Conservation (phyloP, 2,329 filamentous ascomycete species). For the Cladosporium sp. region DNA sequence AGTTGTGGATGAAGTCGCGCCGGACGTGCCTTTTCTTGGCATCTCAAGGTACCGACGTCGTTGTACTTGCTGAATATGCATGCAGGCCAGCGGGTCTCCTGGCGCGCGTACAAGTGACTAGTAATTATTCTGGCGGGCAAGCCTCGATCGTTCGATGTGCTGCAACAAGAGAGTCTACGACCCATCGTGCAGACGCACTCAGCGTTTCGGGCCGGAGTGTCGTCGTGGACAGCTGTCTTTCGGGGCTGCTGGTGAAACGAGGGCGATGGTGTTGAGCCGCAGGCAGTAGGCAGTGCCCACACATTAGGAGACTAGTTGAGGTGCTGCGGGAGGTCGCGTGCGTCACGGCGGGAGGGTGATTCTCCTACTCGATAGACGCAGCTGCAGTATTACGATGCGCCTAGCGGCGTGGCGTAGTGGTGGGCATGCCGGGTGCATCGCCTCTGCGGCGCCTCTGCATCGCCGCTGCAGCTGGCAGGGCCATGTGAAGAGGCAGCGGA, state of each 20-base stretch:
- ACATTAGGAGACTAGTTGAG: neutral
- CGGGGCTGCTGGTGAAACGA: neutral
- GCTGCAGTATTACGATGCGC: neutral
- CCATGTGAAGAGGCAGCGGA: neutral
- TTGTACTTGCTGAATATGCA: neutral
- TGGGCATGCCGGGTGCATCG: neutral
- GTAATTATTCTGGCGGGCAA: neutral
- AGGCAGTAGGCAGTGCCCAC: neutral
- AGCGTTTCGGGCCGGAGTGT: neutral
- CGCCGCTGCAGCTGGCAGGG: constrained; percentile 1
- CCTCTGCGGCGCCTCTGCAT: constrained; percentile 1
- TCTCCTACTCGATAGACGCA: neutral
- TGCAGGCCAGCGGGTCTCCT: constrained; percentile 5
- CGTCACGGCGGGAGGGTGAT: neutral
- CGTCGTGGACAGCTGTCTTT: neutral
- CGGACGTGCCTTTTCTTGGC: constrained; percentile 3
- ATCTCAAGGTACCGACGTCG: neutral
- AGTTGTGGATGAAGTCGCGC: neutral
- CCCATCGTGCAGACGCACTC: neutral
- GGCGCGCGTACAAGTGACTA: constrained; percentile 8
- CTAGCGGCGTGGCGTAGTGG: neutral
- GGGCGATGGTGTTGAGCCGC: neutral
- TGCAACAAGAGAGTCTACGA: neutral
- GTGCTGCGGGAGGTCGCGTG: neutral
- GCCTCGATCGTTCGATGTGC: constrained; percentile 9